Percentiles rank a stretch among this genome's conserved stretches.
phyloP scores from a whole-genome alignment of 495 filamentous ascomycete genomes.

The Aspergillus homomorphus region DNA sequence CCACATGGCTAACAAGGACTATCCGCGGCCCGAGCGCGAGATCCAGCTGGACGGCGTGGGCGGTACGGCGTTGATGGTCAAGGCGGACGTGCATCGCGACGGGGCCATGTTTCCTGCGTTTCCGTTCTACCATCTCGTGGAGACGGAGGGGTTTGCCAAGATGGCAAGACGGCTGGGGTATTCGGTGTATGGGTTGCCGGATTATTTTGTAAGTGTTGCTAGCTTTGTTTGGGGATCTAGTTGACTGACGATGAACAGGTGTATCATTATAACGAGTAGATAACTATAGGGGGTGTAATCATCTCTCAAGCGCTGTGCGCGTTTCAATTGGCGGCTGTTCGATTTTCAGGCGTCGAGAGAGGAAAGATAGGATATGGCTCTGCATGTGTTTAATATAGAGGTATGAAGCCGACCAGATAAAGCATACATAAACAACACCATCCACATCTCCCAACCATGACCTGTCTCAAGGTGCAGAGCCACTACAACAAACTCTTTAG shows the following conservation, averaged over 20 bases:
- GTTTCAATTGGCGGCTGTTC: no score
- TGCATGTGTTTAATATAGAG: no score
- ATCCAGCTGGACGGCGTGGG: slow-evolving; percentile 87
- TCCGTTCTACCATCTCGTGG: slow-evolving; percentile 92
- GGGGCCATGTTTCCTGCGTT: slow-evolving; percentile 99
- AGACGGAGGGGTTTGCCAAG: slow-evolving; percentile 97
- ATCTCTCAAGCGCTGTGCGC: background rate
- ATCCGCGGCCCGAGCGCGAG: slow-evolving; percentile 55
- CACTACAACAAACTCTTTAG: slow-evolving; percentile 22
- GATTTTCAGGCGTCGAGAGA: no score
- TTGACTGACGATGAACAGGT: slow-evolving; percentile 52
- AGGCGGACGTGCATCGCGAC: slow-evolving; percentile 95
- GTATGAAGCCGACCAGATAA: no score
- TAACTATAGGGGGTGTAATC: slow-evolving; percentile 14
- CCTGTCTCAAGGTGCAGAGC: background rate
- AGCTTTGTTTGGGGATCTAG: slow-evolving; percentile 7
- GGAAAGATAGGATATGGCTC: no score
- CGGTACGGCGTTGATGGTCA: slow-evolving; percentile 89
- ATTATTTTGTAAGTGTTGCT: slow-evolving; percentile 73
- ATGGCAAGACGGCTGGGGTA: slow-evolving; percentile 91
- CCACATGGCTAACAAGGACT: slow-evolving; percentile 60
- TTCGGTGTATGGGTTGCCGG: slow-evolving; percentile 78
- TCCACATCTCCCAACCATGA: background rate
- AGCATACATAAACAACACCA: background rate
- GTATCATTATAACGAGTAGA: slow-evolving; percentile 90